Evolutionary conservation across 495 filamentous ascomycete genomes (phyloP).

Genomic region (Lasiosphaeria miniovina): DNA sequence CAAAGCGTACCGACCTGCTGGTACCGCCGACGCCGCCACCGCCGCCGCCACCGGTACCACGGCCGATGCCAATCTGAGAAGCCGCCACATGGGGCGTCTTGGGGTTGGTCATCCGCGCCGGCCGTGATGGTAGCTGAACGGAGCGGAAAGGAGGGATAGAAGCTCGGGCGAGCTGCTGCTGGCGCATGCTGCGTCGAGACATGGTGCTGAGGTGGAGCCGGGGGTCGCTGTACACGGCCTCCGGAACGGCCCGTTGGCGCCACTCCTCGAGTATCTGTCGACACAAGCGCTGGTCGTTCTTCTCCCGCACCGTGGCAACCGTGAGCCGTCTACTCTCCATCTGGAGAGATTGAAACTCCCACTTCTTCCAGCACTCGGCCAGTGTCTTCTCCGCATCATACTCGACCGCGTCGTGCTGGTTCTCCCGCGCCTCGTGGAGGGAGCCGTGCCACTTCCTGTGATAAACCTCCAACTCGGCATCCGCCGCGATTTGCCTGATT

Average conservation of each 20-base stretch:
- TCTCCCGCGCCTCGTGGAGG: conserved; percentile 18
- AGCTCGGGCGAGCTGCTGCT: neutral
- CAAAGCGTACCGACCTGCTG: neutral
- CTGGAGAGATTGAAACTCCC: conserved; percentile 33
- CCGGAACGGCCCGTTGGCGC: conserved; percentile 23
- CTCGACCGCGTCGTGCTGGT: conserved; percentile 25
- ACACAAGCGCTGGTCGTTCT: conserved; percentile 21
- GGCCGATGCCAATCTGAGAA: neutral
- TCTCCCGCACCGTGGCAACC: conserved; percentile 21
- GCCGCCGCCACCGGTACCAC: neutral
- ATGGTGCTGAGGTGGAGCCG: conserved; percentile 16
- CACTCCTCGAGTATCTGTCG: conserved; percentile 26
- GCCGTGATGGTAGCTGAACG: neutral
- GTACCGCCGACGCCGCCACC: neutral
- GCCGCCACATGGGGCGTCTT: neutral
- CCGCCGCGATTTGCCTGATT: conserved; percentile 23
- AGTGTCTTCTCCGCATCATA: conserved; percentile 23
- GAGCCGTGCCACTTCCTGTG: conserved; percentile 19
- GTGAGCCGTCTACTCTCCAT: conserved; percentile 17
- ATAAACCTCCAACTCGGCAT: conserved; percentile 28
- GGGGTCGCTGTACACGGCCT: conserved; percentile 15
- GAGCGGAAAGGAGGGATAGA: neutral
- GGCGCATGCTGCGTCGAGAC: conserved; percentile 21
- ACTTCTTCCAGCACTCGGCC: conserved; percentile 16
- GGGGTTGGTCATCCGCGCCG: neutral